Evolutionary conservation across 2,329 filamentous ascomycete species (phyloP), one percentile per base, ranked within the genome.

Genomic region (Fusarium vanettenii): DNA sequence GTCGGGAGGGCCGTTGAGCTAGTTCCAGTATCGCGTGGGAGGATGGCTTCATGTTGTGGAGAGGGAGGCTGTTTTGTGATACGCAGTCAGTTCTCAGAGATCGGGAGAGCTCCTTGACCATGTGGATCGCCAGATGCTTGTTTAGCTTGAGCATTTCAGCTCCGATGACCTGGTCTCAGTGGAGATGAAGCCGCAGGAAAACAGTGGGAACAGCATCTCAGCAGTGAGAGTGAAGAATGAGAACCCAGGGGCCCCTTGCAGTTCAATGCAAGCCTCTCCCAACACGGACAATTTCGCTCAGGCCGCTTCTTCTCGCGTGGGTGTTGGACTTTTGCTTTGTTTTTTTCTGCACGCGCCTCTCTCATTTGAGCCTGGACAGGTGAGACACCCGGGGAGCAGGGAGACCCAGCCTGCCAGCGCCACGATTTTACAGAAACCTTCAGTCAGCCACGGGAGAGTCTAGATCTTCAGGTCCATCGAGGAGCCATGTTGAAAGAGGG

Each of bases 371-470:
- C 16, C 48, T 52, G 14, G 31, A 27, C 39, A 6, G 35, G 41
- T 62, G 27, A 35, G 61, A 37, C n/a, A 37, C n/a, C 45, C 25
- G 20, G 60, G 29, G 60, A 50, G 9, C 25, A 22, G 16, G 60
- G 43, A 52, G 50, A 31, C 9, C 22, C 25, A n/a, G n/a, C n/a
- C n/a, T n/a, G n/a, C n/a, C n/a, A 35, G 7, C 35, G 43, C 60
- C 60, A 62, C 60, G 43, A 52, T 52, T 52, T 25, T 48, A 6
- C 4, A 33, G 14, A 33, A 31, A 61, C 59, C 35, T 57, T 57
- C 59, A 71, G 62, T 41, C 50, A 60, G 18, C 62, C 50, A 66
- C 41, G 14, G 35, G 14, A 29, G 22, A 41, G 41, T 22, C 67
- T 62, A 67, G 67, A 67, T 62, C 14, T 8, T 8, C 13, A 16